Evolutionary conservation across 768 basidiomycete species (phyloP).

Genomic region (Lactarius trivialis): DNA sequence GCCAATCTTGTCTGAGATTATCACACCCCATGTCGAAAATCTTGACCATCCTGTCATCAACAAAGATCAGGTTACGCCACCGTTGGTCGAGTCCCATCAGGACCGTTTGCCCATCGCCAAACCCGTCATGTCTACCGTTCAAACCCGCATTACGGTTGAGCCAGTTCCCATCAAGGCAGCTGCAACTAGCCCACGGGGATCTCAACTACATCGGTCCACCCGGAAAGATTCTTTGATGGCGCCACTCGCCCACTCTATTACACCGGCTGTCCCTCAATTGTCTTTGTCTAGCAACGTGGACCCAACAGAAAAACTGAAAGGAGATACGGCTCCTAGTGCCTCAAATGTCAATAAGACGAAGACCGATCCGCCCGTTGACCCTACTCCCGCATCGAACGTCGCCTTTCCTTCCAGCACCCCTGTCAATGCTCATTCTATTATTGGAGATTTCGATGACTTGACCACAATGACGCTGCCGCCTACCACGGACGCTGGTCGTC

Average conservation of each 20-base stretch:
- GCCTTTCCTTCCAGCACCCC: neutral
- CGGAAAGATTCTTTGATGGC: neutral
- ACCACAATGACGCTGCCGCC: slow-evolving; percentile 2
- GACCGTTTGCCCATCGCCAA: neutral
- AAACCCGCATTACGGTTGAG: slow-evolving; percentile 2
- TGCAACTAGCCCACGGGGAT: neutral
- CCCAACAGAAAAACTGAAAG: neutral
- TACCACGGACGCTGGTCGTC: slow-evolving; percentile 20
- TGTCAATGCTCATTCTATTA: neutral
- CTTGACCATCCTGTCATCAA: neutral
- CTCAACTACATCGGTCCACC: neutral
- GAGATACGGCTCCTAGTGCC: neutral
- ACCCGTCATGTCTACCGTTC: neutral
- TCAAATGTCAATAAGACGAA: neutral
- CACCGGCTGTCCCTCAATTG: neutral
- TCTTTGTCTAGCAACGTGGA: neutral
- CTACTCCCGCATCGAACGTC: neutral
- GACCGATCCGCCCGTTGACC: neutral
- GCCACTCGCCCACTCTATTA: neutral
- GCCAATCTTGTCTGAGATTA: neutral
- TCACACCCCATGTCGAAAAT: neutral
- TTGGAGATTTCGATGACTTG: neutral
- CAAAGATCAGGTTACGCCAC: neutral
- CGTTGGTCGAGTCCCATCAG: neutral
- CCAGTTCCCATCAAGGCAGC: slow-evolving; percentile 3